Percentiles rank a stretch among this genome's conserved stretches.
Conservation (phyloP, 768 basidiomycete species). For the Termitomyces sp. region DNA sequence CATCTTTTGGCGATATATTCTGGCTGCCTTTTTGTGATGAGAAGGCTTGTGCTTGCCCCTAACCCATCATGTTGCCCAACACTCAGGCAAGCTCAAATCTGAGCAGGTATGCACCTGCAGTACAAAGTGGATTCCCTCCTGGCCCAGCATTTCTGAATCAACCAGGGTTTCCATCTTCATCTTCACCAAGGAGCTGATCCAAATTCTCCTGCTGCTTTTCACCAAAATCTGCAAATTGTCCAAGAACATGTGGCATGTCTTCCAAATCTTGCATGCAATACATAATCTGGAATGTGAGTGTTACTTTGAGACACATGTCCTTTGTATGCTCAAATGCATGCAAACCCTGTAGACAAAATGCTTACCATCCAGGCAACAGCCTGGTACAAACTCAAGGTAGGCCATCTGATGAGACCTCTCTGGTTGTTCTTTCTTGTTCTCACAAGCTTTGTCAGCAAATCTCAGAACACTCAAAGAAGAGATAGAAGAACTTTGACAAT, state of each 20-base stretch:
- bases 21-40: too few species aligned
- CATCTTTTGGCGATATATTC: too few species aligned
- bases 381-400: conserved; percentile 55
- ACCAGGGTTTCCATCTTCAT: conserved; percentile 12
- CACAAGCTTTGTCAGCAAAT: conserved; percentile 33
- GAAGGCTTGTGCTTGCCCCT: too few species aligned
- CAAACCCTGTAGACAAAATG: conserved; percentile 44
- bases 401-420: neutral
- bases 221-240: conserved; percentile 48
- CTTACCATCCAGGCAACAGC: conserved; percentile 54
- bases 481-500: conserved; percentile 41
- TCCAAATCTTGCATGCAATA: conserved; percentile 44
- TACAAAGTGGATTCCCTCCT: conserved; percentile 4
- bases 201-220: conserved; percentile 62
- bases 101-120: conserved; percentile 1
- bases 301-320: neutral
- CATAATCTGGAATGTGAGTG: conserved; percentile 53
- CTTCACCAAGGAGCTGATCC: conserved; percentile 41
- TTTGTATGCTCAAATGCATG: neutral
- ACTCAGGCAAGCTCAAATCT: conserved; percentile 6
- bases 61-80: conserved; percentile 6
- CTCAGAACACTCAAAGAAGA: conserved; percentile 50
- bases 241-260: conserved; percentile 48
- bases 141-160: conserved; percentile 14
- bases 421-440: neutral